Percentiles rank a stretch among this genome's conserved stretches.
Conservation (phyloP, 169 alveolate species). For the Eimeria zaria region DNA sequence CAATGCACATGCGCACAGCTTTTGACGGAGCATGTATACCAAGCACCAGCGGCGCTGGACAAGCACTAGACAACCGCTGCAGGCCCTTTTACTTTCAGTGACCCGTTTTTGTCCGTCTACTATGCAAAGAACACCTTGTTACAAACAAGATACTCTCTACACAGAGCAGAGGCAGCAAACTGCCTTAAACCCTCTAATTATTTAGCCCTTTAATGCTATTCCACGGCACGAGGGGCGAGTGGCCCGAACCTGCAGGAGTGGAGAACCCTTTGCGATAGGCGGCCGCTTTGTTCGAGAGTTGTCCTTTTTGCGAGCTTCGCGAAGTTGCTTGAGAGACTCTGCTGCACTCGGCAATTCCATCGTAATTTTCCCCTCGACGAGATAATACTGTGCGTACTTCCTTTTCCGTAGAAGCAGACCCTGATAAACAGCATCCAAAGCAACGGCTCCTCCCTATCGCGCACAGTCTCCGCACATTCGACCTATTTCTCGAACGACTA, state of each 20-base stretch:
- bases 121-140: neutral
- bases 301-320: conserved; percentile 13
- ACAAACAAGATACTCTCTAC: neutral
- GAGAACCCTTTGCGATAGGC: conserved; percentile 36
- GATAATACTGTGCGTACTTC: conserved; percentile 82
- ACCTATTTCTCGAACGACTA: neutral
- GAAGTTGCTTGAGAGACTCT: conserved; percentile 51
- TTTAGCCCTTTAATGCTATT: neutral
- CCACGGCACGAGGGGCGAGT: neutral
- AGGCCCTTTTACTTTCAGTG: neutral
- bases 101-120: neutral
- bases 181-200: neutral
- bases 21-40: neutral
- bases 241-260: conserved; percentile 53
- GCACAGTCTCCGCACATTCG: neutral
- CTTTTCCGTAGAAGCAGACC: conserved; percentile 82
- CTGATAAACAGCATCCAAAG: neutral
- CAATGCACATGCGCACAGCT: neutral
- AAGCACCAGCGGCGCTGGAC: neutral
- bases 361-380: conserved; percentile 77
- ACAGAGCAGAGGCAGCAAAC: neutral
- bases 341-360: conserved; percentile 45
- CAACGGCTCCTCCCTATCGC: neutral
- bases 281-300: conserved; percentile 62
- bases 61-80: neutral